Evolutionary conservation across 306 rosid genomes (phyloP), one percentile per base, ranked within the genome.

Genomic region (Castanea sativa): DNA sequence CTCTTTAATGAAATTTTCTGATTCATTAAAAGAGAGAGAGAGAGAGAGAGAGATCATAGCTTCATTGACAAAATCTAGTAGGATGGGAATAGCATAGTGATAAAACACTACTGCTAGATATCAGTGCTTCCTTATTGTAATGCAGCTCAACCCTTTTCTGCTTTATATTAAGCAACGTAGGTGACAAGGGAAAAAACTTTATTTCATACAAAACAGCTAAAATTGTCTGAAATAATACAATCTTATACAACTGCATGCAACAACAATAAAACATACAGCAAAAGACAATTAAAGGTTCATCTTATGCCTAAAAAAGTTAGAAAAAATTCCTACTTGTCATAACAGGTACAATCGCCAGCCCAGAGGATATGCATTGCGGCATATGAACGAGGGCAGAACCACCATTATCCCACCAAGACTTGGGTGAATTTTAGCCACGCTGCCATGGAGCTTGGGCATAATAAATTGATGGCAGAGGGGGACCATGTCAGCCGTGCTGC

Each of bases 271-370:
- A 55, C 35, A 70, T 68, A 67, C 53, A 68, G 58, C 41, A 69
- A 67, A 78, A 53, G 68, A 65, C 10, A 43, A 6, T 56, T 11
- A 18, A 78, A 56, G 71, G 73, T 73, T 78, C 60, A 57, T 73
- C 73, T 73, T 59, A 67, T 21, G 43, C 16, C 38, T 5, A 13
- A 63, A 74, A 64, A 35, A 53, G 61, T 73, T 20, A 55, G 60
- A 13, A 35, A 73, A 19, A 10, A 10, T 49, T 76, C 43, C 33
- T 1, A 55, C 74, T 77, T 76, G 76, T 21, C 8, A 76, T 10
- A 49, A 49, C 53, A 3, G 5, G 53, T 13, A 10, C 53, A 49
- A 49, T 49, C 16, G 16, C 0, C 15, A 49, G 53, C 16, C 53
- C 53, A 49, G 53, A 49, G 15, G 12, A 49, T 13, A 49, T 12